These are phyloP conservation scores for Skeletonema costatum DNA, from an alignment of 108 stramenopile species.

Conservation along the genomic window DNA sequence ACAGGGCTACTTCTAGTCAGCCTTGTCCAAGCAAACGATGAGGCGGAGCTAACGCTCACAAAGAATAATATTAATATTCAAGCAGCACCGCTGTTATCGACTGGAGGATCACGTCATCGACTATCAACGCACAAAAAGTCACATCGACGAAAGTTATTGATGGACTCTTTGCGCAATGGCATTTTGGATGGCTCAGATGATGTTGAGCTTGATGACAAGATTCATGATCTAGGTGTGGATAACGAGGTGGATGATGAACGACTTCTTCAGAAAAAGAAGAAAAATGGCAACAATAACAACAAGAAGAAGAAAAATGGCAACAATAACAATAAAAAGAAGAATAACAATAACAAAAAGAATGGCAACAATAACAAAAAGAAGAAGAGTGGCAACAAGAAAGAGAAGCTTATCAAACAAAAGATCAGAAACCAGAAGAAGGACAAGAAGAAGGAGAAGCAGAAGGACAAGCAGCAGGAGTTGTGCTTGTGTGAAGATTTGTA, in stretches of 20 bases:
- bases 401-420: neutral
- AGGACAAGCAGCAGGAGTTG: neutral
- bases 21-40: neutral
- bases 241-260: neutral
- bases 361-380: neutral
- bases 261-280: neutral
- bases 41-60: neutral
- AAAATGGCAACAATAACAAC: neutral
- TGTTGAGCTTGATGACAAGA: neutral
- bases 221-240: neutral
- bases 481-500: neutral
- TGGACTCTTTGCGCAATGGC: neutral
- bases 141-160: neutral
- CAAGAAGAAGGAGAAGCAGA: neutral
- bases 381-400: neutral
- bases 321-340: neutral
- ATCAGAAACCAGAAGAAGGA: neutral
- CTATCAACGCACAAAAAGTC: neutral
- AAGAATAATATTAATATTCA: too few species aligned
- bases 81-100: neutral
- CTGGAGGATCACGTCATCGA: neutral
- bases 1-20: neutral
- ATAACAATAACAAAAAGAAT: neutral
- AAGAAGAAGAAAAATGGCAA: neutral
- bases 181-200: too few species aligned